phyloP scores from a whole-genome alignment of 2,329 filamentous ascomycete species.

The Incumbomyces lentus region DNA sequence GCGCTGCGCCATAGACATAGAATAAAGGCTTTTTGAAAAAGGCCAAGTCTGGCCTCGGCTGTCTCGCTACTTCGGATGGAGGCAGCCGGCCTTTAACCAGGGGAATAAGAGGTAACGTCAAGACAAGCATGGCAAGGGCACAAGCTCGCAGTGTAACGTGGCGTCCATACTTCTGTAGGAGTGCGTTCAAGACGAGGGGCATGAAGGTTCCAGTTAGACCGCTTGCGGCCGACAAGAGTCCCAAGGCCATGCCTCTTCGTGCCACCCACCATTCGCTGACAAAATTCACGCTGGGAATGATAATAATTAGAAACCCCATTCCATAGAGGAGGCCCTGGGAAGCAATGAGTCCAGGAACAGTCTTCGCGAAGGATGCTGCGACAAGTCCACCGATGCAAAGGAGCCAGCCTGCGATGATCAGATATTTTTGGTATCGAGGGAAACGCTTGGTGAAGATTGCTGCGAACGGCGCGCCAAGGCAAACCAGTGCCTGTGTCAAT shows the following conservation, averaged over 20 bases:
- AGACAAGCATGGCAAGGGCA: constrained; percentile 28
- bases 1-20: constrained; percentile 37
- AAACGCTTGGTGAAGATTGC: constrained; percentile 26
- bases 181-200: constrained; percentile 35
- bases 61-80: background rate
- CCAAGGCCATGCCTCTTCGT: constrained; percentile 27
- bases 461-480: constrained; percentile 19
- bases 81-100: constrained; percentile 28
- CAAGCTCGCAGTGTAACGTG: constrained; percentile 34
- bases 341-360: constrained; percentile 27
- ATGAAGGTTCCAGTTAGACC: constrained; percentile 38
- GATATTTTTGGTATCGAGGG: too few relatives aligned
- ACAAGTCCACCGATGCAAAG: constrained; percentile 31
- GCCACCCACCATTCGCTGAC: constrained; percentile 32
- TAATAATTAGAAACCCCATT: constrained; percentile 31
- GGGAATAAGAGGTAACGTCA: constrained; percentile 30
- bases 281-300: constrained; percentile 30
- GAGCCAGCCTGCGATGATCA: constrained; percentile 18
- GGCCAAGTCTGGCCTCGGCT: constrained; percentile 23
- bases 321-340: constrained; percentile 34
- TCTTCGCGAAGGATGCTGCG: constrained; percentile 26
- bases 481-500: constrained; percentile 20
- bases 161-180: constrained; percentile 34
- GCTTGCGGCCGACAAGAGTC: constrained; percentile 14
- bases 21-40: constrained; percentile 31